Percentiles rank a stretch among this genome's conserved stretches.
Evolutionary conservation across 805 yeast genomes (phyloP).

Genomic region (Metschnikowia baotianmanensis): DNA sequence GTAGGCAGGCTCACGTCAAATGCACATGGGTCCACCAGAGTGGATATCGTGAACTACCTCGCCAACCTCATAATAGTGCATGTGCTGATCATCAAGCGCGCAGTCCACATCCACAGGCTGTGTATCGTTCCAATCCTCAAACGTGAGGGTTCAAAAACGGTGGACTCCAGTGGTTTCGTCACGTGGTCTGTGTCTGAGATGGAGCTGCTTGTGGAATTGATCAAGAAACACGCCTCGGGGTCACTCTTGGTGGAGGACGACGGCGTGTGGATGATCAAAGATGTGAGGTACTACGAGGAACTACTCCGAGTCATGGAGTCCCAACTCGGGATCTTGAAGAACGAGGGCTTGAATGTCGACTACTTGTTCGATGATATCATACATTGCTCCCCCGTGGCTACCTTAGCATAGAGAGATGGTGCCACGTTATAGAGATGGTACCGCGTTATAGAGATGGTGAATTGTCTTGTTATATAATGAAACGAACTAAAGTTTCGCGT

Average conservation of each 20-base stretch:
- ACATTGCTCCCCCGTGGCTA: slow-evolving; percentile 7
- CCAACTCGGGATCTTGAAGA: slow-evolving; percentile 61
- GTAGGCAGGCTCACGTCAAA: slow-evolving; percentile 36
- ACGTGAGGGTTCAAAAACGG: slow-evolving; percentile 24
- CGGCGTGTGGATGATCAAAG: slow-evolving; percentile 30
- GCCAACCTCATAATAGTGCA: slow-evolving; percentile 39
- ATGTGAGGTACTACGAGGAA: slow-evolving; percentile 47
- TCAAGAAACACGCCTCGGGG: slow-evolving; percentile 67
- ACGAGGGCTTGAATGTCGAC: slow-evolving; percentile 71
- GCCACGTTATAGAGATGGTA: too few species aligned
- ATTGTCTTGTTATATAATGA: too few species aligned
- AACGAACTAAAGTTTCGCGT: slow-evolving; percentile 52
- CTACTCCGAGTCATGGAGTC: slow-evolving; percentile 53
- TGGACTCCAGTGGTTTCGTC: slow-evolving; percentile 48
- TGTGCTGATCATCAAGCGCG: slow-evolving; percentile 39
- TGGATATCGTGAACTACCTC: slow-evolving; percentile 41
- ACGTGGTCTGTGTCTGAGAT: slow-evolving; percentile 74
- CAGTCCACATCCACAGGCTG: slow-evolving; percentile 52
- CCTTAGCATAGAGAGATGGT: too few species aligned
- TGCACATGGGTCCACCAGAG: slow-evolving; percentile 43
- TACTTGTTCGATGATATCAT: slow-evolving; percentile 53
- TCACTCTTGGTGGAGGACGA: slow-evolving; percentile 36
- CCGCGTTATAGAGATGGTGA: too few species aligned
- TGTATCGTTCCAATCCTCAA: slow-evolving; percentile 45
- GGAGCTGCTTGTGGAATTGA: slow-evolving; percentile 52